Conservation (phyloP, 257 asterid genomes). For the Cruciata laevipes region DNA sequence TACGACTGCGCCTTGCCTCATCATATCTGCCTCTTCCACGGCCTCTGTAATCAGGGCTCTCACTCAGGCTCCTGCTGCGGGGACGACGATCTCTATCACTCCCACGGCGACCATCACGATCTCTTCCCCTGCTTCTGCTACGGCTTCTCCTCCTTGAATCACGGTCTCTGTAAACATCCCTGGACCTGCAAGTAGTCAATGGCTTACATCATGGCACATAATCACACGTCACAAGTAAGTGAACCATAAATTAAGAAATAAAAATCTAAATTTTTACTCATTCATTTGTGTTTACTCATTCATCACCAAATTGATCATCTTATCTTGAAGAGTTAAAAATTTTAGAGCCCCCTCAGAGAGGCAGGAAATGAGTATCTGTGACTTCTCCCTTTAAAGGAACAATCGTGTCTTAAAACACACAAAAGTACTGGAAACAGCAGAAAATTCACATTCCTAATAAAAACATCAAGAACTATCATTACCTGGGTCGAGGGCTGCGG, state of each 20-base stretch:
- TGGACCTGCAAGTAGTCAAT: slow-evolving; percentile 19
- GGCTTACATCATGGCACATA: background rate
- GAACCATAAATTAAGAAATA: background rate
- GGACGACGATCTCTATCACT: slow-evolving; percentile 52
- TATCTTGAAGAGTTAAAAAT: no score
- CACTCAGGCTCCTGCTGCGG: slow-evolving; percentile 58
- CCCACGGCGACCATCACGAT: slow-evolving; percentile 60
- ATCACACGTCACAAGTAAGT: background rate
- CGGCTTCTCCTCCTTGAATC: slow-evolving; percentile 69
- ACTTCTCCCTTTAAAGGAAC: no score
- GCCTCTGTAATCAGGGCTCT: slow-evolving; percentile 57
- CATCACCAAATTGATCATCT: background rate
- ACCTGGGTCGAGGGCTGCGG: slow-evolving; percentile 95
- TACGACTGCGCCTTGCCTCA: slow-evolving; percentile 62
- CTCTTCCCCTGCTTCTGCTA: slow-evolving; percentile 68
- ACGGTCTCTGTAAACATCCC: slow-evolving; percentile 54
- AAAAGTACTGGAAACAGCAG: background rate
- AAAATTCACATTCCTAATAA: no score
- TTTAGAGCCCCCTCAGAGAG: no score
- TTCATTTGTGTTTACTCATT: background rate
- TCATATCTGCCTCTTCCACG: slow-evolving; percentile 74
- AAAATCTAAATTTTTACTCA: background rate
- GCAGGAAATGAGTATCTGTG: no score
- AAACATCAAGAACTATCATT: slow-evolving; percentile 12
- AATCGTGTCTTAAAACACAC: no score